These are phyloP conservation scores for Aschersonia sp. DNA, from an alignment of 2,329 filamentous ascomycete genomes.

Conservation along the genomic window DNA sequence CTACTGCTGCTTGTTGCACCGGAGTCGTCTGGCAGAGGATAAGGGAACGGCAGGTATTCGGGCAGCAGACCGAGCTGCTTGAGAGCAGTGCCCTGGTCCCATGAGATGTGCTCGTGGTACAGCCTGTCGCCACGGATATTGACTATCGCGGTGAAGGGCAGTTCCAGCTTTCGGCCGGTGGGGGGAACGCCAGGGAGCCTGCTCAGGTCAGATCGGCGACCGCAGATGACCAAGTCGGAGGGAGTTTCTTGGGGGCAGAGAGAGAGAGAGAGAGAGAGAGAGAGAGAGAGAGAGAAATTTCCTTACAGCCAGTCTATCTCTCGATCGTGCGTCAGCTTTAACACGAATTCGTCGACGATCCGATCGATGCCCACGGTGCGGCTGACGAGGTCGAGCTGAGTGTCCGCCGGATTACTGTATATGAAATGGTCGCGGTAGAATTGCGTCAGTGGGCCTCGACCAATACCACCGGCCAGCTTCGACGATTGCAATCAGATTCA, in stretches of 20 bases:
- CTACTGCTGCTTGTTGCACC: slow-evolving; percentile 5
- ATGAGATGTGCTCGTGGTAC: slow-evolving; percentile 52
- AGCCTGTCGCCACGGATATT: slow-evolving; percentile 48
- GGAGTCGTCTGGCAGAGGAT: slow-evolving; percentile 26
- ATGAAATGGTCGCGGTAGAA: slow-evolving; percentile 68
- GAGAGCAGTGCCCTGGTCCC: slow-evolving; percentile 54
- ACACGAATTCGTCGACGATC: slow-evolving; percentile 57
- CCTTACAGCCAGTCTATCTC: slow-evolving; percentile 57
- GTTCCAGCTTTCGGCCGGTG: slow-evolving; percentile 34
- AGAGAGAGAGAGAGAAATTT: not conserved
- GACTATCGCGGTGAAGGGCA: slow-evolving; percentile 49
- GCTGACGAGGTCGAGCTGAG: slow-evolving; percentile 52
- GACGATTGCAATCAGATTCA: not conserved
- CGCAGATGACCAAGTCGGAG: no score
- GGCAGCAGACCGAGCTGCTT: slow-evolving; percentile 40
- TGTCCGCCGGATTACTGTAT: slow-evolving; percentile 55
- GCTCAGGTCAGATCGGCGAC: no score
- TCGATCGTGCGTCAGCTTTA: slow-evolving; percentile 46
- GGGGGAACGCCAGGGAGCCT: slow-evolving; percentile 39
- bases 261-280: no score
- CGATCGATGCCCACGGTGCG: slow-evolving; percentile 59
- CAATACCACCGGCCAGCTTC: slow-evolving; percentile 52
- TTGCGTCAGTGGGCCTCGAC: slow-evolving; percentile 42
- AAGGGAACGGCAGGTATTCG: slow-evolving; percentile 48
- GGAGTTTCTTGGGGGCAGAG: no score